A percentile compares a stretch with the other conserved stretches of the same genome.
phyloP scores from a whole-genome alignment of 345 rosid species.

The Melaleuca alternifolia region DNA sequence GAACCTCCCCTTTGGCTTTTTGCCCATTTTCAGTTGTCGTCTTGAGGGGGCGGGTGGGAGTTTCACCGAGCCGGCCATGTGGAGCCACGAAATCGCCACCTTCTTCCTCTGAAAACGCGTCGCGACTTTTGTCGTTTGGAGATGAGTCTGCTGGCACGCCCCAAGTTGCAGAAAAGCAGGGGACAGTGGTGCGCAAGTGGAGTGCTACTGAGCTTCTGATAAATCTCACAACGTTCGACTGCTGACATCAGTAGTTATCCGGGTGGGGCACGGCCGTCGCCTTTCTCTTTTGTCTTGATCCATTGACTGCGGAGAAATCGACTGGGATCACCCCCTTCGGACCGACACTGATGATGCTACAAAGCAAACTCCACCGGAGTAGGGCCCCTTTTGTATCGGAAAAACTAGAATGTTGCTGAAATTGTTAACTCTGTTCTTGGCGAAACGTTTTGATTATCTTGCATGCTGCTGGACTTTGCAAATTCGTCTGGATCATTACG shows the following conservation, averaged over 20 bases:
- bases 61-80: neutral
- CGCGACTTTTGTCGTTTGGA: neutral
- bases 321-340: no score
- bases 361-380: no score
- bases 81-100: neutral
- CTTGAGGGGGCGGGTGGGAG: neutral
- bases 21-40: neutral
- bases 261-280: neutral
- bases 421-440: neutral
- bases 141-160: neutral
- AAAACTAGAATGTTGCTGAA: neutral
- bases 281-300: neutral
- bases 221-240: neutral
- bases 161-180: neutral
- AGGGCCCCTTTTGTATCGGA: neutral
- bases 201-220: neutral
- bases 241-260: neutral
- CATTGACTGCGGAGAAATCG: neutral
- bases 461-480: neutral
- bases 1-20: neutral
- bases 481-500: neutral
- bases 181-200: neutral
- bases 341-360: no score
- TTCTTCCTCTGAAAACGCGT: neutral
- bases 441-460: neutral